Conservation (phyloP, 345 rosid genomes). For the Salix purpurea region DNA sequence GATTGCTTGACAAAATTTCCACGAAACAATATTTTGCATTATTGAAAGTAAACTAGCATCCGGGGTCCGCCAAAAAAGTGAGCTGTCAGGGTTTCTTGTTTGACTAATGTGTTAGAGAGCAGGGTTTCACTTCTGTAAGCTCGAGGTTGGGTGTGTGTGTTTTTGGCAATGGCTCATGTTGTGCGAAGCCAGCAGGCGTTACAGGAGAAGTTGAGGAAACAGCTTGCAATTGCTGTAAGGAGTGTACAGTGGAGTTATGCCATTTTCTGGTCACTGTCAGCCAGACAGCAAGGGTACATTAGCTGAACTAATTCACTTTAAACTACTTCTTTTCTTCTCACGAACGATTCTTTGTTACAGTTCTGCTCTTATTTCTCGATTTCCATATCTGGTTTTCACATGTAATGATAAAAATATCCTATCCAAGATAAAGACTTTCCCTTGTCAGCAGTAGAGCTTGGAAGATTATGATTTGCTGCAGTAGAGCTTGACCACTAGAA, state of each 20-base stretch:
- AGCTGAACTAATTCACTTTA: neutral
- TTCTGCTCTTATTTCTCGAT: slow-evolving; percentile 1
- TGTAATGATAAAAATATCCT: neutral
- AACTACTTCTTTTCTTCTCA: neutral
- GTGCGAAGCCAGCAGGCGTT: slow-evolving; percentile 31
- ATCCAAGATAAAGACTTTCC: neutral
- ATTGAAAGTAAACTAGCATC: neutral
- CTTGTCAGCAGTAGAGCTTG: neutral
- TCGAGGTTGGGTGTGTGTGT: neutral
- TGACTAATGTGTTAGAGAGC: neutral
- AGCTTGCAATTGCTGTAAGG: slow-evolving; percentile 78
- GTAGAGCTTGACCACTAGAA: neutral
- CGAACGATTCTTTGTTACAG: neutral
- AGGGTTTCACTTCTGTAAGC: neutral
- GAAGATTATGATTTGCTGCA: neutral
- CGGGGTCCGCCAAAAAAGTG: neutral
- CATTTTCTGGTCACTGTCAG: slow-evolving; percentile 80
- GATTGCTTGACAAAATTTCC: neutral
- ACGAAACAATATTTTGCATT: neutral
- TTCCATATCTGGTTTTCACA: neutral
- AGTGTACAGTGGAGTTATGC: slow-evolving; percentile 94
- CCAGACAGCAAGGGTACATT: slow-evolving; percentile 59
- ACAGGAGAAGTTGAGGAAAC: slow-evolving; percentile 48
- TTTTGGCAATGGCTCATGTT: slow-evolving; percentile 43
- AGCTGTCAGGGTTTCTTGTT: neutral